Evolutionary conservation across 1,139 yeast species (phyloP), one percentile per base, ranked within the genome.

Genomic region (Nakaseomyces sp.): DNA sequence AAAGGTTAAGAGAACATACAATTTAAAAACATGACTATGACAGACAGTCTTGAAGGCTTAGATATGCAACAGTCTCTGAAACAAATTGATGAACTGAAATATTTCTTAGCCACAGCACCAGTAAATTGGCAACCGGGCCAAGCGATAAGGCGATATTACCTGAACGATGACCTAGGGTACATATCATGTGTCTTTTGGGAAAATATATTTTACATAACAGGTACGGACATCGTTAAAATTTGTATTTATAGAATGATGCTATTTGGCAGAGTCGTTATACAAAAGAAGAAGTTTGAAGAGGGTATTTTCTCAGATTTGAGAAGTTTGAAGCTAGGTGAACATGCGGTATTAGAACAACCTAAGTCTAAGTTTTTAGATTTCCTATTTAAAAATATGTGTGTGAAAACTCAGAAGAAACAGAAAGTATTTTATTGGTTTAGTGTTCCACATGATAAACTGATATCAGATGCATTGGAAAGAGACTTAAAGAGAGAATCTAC

Each of bases 361-460:
- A 79, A 87, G 59, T 86, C 95, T 0, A 82, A 79, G 39, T 88
- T 91, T 60, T 71, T 91, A 48, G 87, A 84, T 51, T 88, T 89
- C 55, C 68, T 91, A 38, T 87, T 83, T 65, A 84, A 82, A 57
- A 87, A 91, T 60, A 79, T 82, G 50, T 89, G 98, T 62, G 72
- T 91, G 19, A 74, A 96, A 54, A 91, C 98, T 1, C 97, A 91
- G 59, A 91, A 91, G 71, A 91, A 91, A 61, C 98, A 91, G 62
- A 91, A 91, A 62, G 97, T 91, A 33, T 91, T 91, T 61, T 88
- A 82, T 63, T 91, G 98, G 98, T 89, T 85, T 63, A 83, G 89
- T 58, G 97, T 91, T 6, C 91, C 93, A 37, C 97, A 91, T 65
- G 96, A 91, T 61, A 81, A 85, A 58, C 68, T 91, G 42, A 89